phyloP scores from a whole-genome alignment of 2,329 filamentous ascomycete genomes.

The Mycosphaerella arachidis region DNA sequence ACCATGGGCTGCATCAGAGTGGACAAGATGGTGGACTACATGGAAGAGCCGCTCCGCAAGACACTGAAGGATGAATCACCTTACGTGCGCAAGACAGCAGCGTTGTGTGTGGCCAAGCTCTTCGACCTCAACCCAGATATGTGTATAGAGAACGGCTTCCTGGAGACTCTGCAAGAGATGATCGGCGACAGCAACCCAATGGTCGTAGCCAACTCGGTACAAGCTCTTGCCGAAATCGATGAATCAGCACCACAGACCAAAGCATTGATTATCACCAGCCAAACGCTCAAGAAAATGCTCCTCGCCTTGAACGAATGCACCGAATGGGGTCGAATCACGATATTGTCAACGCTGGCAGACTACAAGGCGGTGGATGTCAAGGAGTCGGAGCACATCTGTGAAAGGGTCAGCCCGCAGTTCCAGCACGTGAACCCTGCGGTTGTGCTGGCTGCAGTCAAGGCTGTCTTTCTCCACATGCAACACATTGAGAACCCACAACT shows the following conservation, averaged over 20 bases:
- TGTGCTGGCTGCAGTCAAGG: slow-evolving; percentile 94
- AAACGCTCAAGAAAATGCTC: slow-evolving; percentile 87
- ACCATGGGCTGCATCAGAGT: slow-evolving; percentile 99
- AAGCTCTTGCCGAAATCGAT: slow-evolving; percentile 83
- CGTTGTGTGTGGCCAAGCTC: slow-evolving; percentile 95
- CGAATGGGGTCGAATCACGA: slow-evolving; percentile 95
- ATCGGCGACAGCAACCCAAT: slow-evolving; percentile 98
- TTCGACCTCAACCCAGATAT: slow-evolving; percentile 90
- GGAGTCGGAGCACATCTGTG: slow-evolving; percentile 96
- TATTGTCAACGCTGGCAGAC: slow-evolving; percentile 81
- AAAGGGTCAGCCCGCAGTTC: slow-evolving; percentile 92
- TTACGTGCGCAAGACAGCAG: slow-evolving; percentile 96
- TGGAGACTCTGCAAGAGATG: slow-evolving; percentile 89
- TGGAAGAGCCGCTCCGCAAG: slow-evolving; percentile 96
- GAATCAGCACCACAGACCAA: slow-evolving; percentile 87
- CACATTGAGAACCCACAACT: slow-evolving; percentile 67
- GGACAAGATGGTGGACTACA: slow-evolving; percentile 99
- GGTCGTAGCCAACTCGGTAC: slow-evolving; percentile 97
- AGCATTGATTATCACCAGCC: slow-evolving; percentile 75
- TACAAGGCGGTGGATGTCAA: slow-evolving; percentile 85
- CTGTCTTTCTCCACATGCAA: slow-evolving; percentile 95
- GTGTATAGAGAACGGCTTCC: slow-evolving; percentile 94
- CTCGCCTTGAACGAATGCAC: slow-evolving; percentile 98
- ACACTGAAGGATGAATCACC: slow-evolving; percentile 95
- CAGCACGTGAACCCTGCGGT: slow-evolving; percentile 98